Percentiles rank a stretch among this genome's conserved stretches.
phyloP scores from a whole-genome alignment of 1,284 basidiomycete species.

The Somion occarium region DNA sequence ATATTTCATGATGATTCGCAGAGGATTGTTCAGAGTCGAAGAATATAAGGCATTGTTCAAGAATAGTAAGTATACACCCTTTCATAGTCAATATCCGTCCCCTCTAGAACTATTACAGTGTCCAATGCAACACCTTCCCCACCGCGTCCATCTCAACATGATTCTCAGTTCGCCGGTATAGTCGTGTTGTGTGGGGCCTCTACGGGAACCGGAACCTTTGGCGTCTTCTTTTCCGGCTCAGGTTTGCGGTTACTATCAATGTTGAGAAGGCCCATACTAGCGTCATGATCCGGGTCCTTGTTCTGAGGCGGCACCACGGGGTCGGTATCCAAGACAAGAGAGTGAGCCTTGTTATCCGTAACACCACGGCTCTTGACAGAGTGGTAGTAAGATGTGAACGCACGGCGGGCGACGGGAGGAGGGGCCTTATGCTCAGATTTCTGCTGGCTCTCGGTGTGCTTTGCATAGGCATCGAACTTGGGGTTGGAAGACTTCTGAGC shows the following conservation, averaged over 20 bases:
- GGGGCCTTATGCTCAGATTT: not conserved
- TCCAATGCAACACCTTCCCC: not conserved
- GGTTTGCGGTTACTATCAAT: slow-evolving; percentile 24
- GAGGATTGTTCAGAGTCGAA: too few relatives aligned
- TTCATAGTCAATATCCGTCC: too few relatives aligned
- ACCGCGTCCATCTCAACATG: not conserved
- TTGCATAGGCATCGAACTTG: too few relatives aligned
- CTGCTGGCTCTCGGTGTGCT: too few relatives aligned
- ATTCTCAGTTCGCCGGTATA: not conserved
- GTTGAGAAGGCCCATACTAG: slow-evolving; percentile 22
- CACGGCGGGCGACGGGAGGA: not conserved
- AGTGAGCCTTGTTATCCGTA: slow-evolving; percentile 14
- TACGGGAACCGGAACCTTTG: not conserved
- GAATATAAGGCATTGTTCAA: too few relatives aligned
- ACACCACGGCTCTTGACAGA: not conserved
- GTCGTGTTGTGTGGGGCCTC: not conserved
- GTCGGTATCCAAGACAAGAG: slow-evolving; percentile 22
- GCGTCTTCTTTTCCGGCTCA: not conserved
- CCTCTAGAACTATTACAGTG: too few relatives aligned
- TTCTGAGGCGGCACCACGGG: slow-evolving; percentile 13
- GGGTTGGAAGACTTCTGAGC: not conserved
- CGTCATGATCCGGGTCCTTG: slow-evolving; percentile 13
- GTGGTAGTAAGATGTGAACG: slow-evolving; percentile 2
- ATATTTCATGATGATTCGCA: too few relatives aligned
- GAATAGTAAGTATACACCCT: too few relatives aligned